A percentile compares a stretch with the other conserved stretches of the same genome.
These are phyloP conservation scores for Leccinum laetum DNA, from an alignment of 1,284 basidiomycete species.

Conservation along the genomic window DNA sequence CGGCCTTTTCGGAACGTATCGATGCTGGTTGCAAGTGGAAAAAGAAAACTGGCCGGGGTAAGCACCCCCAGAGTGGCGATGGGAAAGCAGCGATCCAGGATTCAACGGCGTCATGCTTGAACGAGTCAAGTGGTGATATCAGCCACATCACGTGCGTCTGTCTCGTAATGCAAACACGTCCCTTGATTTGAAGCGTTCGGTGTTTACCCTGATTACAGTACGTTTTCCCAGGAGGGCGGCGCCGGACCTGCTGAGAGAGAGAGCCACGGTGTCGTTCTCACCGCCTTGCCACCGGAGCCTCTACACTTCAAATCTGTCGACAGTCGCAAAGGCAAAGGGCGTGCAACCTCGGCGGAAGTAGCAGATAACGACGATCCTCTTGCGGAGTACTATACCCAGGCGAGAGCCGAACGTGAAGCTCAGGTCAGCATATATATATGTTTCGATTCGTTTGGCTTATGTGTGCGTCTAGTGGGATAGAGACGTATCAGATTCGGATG, in stretches of 20 bases:
- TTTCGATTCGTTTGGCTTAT: neutral
- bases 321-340: conserved; percentile 2
- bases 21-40: conserved; percentile 39
- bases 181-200: neutral
- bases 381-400: conserved; percentile 59
- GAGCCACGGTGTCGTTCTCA: conserved; percentile 8
- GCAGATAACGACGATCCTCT: conserved; percentile 49
- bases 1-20: conserved; percentile 48
- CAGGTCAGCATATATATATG: conserved; percentile 33
- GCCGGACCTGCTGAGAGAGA: neutral
- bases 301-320: conserved; percentile 20
- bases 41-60: neutral
- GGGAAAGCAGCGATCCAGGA: neutral
- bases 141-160: conserved; percentile 42
- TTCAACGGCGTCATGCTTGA: neutral
- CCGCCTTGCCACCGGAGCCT: conserved; percentile 28
- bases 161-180: neutral
- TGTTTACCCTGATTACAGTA: conserved; percentile 24
- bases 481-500: conserved; percentile 28
- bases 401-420: conserved; percentile 46
- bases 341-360: conserved; percentile 1
- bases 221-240: conserved; percentile 33
- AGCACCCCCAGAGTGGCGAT: neutral
- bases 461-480: conserved; percentile 20
- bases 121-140: conserved; percentile 25